phyloP scores from a whole-genome alignment of 257 asterid genomes.

The Solanum habrochaites region DNA sequence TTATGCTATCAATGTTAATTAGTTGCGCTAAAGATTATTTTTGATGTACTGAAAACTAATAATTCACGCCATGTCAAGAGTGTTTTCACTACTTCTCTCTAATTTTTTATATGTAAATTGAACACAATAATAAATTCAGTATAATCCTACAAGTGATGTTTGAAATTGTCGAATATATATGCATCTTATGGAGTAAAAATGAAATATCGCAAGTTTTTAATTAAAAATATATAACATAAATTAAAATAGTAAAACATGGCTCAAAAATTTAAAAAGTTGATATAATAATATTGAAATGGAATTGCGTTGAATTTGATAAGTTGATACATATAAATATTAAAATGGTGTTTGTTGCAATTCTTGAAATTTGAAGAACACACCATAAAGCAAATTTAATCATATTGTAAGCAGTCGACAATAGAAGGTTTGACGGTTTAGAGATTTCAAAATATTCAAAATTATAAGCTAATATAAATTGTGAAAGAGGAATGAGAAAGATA shows the following conservation, averaged over 20 bases:
- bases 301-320: neutral
- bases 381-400: neutral
- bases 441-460: too few species aligned
- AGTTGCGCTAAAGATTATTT: neutral
- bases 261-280: too few species aligned
- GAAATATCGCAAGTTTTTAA: too few species aligned
- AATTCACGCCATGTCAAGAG: neutral
- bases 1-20: too few species aligned
- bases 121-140: neutral
- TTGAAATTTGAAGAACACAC: neutral
- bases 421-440: neutral
- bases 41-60: too few species aligned
- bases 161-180: too few species aligned
- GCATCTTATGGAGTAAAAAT: neutral
- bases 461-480: neutral
- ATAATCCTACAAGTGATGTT: neutral
- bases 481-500: neutral
- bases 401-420: too few species aligned
- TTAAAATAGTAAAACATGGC: neutral
- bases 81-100: neutral
- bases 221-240: too few species aligned
- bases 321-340: neutral
- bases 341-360: neutral
- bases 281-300: too few species aligned
- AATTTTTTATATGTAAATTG: too few species aligned